A percentile compares a stretch with the other conserved stretches of the same genome.
Conservation (phyloP, 116 monocot species). For the Phalaenopsis hybrid region DNA sequence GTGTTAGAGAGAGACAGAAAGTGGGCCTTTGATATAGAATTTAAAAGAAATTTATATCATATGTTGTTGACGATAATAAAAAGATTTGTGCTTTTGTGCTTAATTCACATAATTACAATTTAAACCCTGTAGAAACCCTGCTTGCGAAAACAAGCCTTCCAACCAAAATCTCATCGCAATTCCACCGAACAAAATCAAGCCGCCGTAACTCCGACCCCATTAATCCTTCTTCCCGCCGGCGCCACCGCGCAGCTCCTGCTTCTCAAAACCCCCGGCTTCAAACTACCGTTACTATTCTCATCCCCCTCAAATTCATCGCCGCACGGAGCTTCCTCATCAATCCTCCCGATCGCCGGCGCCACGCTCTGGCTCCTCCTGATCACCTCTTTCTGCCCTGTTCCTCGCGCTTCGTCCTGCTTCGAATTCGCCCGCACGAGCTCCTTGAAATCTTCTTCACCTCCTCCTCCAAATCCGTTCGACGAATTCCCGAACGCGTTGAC, state of each 20-base stretch:
- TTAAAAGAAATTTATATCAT: no score
- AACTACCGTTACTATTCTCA: no score
- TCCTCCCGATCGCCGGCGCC: conserved; percentile 13
- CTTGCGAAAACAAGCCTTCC: no score
- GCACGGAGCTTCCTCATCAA: conserved; percentile 10
- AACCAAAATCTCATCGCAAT: no score
- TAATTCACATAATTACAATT: no score
- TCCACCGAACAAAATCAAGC: no score
- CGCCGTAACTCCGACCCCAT: neutral
- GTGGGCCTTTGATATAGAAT: no score
- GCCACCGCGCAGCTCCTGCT: conserved; percentile 12
- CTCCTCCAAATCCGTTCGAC: neutral
- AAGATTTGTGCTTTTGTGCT: no score
- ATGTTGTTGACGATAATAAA: no score
- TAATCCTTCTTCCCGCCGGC: neutral
- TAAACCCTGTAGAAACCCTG: no score
- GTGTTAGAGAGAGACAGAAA: no score
- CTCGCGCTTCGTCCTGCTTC: neutral
- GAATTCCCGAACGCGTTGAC: neutral
- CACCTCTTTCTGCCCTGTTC: neutral
- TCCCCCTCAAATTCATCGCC: neutral
- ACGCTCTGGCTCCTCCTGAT: conserved; percentile 16
- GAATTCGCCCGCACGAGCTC: conserved; percentile 15
- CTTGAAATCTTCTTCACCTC: neutral
- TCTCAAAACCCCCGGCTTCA: neutral